A percentile compares a stretch with the other conserved stretches of the same genome.
These are phyloP conservation scores for Tuber magnatum DNA, from an alignment of 495 filamentous ascomycete species.

Conservation along the genomic window DNA sequence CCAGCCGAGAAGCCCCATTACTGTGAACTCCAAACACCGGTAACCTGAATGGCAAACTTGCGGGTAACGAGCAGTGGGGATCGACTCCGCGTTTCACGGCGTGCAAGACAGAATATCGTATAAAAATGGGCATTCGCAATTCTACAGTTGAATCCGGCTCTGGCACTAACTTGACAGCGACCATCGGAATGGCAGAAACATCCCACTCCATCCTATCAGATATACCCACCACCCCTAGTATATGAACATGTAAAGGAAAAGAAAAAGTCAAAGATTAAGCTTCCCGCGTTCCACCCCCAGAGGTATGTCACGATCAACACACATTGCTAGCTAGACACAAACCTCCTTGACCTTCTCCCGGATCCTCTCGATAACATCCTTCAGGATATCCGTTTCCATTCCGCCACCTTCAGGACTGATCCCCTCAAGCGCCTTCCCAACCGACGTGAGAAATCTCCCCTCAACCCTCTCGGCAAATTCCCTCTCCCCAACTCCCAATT, in stretches of 20 bases:
- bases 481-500: conserved; percentile 21
- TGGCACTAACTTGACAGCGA: neutral
- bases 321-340: neutral
- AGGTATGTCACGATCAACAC: neutral
- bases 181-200: neutral
- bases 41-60: neutral
- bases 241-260: neutral
- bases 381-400: conserved; percentile 32
- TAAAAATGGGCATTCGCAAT: neutral
- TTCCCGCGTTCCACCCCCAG: neutral
- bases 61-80: neutral
- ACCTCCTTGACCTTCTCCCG: conserved; percentile 6
- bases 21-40: neutral
- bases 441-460: conserved; percentile 50
- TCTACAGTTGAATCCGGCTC: neutral
- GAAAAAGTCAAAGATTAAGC: neutral
- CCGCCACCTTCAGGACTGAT: conserved; percentile 43
- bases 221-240: neutral
- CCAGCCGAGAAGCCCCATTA: neutral
- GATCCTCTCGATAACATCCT: conserved; percentile 30
- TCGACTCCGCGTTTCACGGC: neutral
- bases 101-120: neutral
- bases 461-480: conserved; percentile 43
- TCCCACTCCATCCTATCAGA: neutral
- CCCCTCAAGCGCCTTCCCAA: conserved; percentile 44